Percentiles rank a stretch among this genome's conserved stretches.
phyloP scores from a whole-genome alignment of 106 monocot genomes.

The Dioscorea zingiberensis region DNA sequence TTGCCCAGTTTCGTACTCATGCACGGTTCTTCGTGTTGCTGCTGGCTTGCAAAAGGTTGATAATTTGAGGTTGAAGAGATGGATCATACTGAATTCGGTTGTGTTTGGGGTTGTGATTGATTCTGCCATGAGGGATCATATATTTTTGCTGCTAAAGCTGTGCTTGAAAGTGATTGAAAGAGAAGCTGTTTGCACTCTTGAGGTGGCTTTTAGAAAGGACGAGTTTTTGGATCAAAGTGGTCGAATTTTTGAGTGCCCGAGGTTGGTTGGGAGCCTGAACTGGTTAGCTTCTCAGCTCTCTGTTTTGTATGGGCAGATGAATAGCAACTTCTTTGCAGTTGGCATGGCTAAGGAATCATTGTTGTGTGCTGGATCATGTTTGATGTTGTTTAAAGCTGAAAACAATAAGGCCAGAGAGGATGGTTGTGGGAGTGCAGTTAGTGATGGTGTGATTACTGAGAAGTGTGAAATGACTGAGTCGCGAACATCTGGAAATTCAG shows the following conservation, averaged over 20 bases:
- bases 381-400: slow-evolving; percentile 23
- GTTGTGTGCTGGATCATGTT: slow-evolving; percentile 32
- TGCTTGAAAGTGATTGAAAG: slow-evolving; percentile 57
- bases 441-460: slow-evolving; percentile 6
- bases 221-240: slow-evolving; percentile 20
- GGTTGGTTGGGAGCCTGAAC: slow-evolving; percentile 34
- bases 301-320: slow-evolving; percentile 70
- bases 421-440: background rate
- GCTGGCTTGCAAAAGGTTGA: slow-evolving; percentile 16
- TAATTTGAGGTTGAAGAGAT: slow-evolving; percentile 35
- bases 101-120: slow-evolving; percentile 67
- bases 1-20: slow-evolving; percentile 47
- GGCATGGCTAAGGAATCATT: slow-evolving; percentile 66
- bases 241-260: slow-evolving; percentile 47
- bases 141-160: slow-evolving; percentile 60
- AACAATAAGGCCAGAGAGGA: slow-evolving; percentile 2
- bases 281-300: slow-evolving; percentile 73
- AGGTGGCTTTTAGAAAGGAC: slow-evolving; percentile 14
- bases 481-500: slow-evolving; percentile 8
- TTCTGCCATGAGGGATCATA: slow-evolving; percentile 57
- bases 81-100: slow-evolving; percentile 59
- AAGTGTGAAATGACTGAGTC: background rate
- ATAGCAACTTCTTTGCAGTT: slow-evolving; percentile 43
- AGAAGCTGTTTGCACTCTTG: slow-evolving; percentile 44
- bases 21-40: slow-evolving; percentile 26